Percentiles rank a stretch among this genome's conserved stretches.
Conservation (phyloP, 192 early-diverging fungal species). For the Backusella circina region DNA sequence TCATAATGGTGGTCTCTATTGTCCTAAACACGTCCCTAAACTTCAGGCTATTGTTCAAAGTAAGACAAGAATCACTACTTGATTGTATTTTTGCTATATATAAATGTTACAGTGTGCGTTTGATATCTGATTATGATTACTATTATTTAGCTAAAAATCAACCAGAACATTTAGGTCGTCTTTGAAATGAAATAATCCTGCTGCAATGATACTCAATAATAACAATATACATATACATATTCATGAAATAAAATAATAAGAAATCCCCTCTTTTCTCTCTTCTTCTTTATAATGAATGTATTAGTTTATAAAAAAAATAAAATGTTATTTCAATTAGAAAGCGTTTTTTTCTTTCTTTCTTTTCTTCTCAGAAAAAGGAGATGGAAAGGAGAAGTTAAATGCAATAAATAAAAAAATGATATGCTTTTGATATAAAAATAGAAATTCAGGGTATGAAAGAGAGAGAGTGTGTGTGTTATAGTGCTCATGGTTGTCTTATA, state of each 20-base stretch:
- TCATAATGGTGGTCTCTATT: background rate
- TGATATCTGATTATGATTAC: background rate
- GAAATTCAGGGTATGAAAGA: background rate
- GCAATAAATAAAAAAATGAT: background rate
- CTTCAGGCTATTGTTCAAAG: constrained; percentile 16
- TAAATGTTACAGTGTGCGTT: background rate
- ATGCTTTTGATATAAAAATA: background rate
- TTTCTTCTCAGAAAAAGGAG: constrained; percentile 4
- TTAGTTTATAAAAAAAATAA: background rate
- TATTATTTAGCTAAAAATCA: background rate
- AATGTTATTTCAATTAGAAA: background rate
- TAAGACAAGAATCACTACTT: background rate
- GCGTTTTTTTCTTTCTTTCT: background rate
- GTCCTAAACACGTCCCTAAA: constrained; percentile 26
- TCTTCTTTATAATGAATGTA: background rate
- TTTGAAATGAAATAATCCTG: background rate
- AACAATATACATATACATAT: background rate
- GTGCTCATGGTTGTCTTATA: background rate
- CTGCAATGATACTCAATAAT: background rate
- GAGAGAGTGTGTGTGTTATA: too few species aligned
- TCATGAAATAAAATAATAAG: background rate
- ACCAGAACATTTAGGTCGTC: constrained; percentile 5
- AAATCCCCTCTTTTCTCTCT: background rate
- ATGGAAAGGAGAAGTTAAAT: background rate
- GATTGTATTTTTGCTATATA: background rate